Base-by-base conservation (phyloP, 1,284 basidiomycete genomes). In the Moesziomyces aphidis region DNA sequence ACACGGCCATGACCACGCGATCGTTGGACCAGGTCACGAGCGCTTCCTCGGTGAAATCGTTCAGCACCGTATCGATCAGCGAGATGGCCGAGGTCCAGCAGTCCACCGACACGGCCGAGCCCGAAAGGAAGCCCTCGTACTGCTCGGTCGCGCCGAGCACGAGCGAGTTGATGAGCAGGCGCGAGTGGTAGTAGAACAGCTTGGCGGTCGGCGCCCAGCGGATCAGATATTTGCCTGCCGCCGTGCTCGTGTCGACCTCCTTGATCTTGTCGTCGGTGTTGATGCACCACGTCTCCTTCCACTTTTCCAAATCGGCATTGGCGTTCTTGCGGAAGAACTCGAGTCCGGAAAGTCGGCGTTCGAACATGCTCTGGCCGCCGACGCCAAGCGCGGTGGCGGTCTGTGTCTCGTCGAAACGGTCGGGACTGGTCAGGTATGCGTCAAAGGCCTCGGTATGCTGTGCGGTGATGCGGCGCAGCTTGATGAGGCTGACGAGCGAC, bases 281-380 rank as follows among this genome's bases (percentile, higher is more conserved):
- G 24, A 72, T 68, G 65, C 77, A 79, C 79, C 79, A 80, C 13
- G 71, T 71, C 55, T 79, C 73, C 44, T 75, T 77, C 79, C 79
- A 80, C 43, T 76, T 64, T 53, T 79, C 77, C 21, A 80, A 70
- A 10, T 79, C 79, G 4, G 71, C 62, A 19, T 76, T 71, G 34
- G 75, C 78, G 17, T 69, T 67, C 65, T 75, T 70, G 46, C 75
- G 73, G 58, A 75, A 76, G 50, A 73, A 73, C 55, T 77, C 69
- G 31, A 79, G 70, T 34, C 71, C 71, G 22, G 66, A 64, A 5
- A 78, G 61, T 7, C 67, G 53, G 21, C 73, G 64, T 22, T 76
- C 73, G 22, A 76, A 64, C 54, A 57, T 62, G 61, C 63, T 75
- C 46, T 75, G 73, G 15, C 69, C 73, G 19, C 73, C 68, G 7